A percentile compares a stretch with the other conserved stretches of the same genome.
Conservation (phyloP, 805 yeast species). For the Starmera caribaea region DNA sequence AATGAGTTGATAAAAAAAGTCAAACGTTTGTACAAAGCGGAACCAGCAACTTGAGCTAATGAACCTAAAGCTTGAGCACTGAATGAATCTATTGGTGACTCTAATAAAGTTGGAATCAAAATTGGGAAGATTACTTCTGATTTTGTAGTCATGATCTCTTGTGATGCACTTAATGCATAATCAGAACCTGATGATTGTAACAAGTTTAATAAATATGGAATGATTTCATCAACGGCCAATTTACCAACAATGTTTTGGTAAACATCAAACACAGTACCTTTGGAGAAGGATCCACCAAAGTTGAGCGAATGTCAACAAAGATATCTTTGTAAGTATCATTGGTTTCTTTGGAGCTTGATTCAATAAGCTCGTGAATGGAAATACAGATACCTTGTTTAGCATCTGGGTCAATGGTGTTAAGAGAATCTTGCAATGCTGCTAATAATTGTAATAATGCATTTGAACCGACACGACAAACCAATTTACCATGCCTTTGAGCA, state of each 20-base stretch:
- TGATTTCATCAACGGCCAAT: constrained; percentile 75
- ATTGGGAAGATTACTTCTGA: constrained; percentile 91
- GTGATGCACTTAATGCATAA: constrained; percentile 76
- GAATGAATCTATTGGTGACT: constrained; percentile 72
- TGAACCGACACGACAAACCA: constrained; percentile 89
- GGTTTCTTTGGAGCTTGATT: constrained; percentile 55
- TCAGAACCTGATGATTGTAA: constrained; percentile 55
- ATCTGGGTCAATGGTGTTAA: constrained; percentile 56
- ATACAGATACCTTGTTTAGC: constrained; percentile 95
- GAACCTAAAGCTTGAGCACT: constrained; percentile 86
- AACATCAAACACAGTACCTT: constrained; percentile 79
- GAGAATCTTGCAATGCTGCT: constrained; percentile 70
- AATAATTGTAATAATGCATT: constrained; percentile 74
- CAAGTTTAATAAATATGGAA: constrained; percentile 73
- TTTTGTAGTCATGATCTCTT: constrained; percentile 85
- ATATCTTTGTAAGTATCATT: constrained; percentile 55
- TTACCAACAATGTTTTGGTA: constrained; percentile 78
- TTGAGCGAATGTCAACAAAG: constrained; percentile 65
- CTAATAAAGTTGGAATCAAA: constrained; percentile 72
- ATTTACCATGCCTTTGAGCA: constrained; percentile 88
- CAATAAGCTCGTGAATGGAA: constrained; percentile 79
- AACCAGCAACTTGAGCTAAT: constrained; percentile 83
- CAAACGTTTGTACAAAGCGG: constrained; percentile 65
- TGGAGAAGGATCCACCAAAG: constrained; percentile 65
- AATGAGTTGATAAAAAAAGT: constrained; percentile 66